Evolutionary conservation across 228 moss, liverwort and hornwort genomes (phyloP), one percentile per base, ranked within the genome.

Genomic region (Sphagnum magellanicum): DNA sequence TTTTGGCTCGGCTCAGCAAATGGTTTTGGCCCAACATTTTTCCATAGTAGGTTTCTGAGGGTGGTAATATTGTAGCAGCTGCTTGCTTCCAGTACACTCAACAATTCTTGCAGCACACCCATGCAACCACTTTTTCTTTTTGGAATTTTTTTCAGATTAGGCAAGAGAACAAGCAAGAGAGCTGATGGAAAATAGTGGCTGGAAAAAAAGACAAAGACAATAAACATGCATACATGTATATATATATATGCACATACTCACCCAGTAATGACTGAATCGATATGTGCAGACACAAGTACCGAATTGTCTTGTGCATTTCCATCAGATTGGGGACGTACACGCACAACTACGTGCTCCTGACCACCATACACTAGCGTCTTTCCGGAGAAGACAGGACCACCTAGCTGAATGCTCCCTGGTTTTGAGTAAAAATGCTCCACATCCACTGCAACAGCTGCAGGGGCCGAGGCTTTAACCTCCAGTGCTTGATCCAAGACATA

Each of bases 201-300:
- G 32, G 32, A 32, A 32, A 32, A 32, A 32, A 2, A 0, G 32
- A 32, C 1, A 32, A 32, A 32, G 32, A 32, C 32, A 32, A 2
- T 32, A 32, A 32, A 32, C 32, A 32, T 3, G 3, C 32, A 32
- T 3, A 32, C 32, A 32, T 32, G 3, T 32, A 32, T 32, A 32
- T 32, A 32, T 32, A 32, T 32, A 32, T 32, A 32, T 2, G n/a
- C 5, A 6, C 14, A 5, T 8, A 76, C 82, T 83, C 73, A 83
- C 81, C 90, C 81, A 51, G 92, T 93, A 47, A 87, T 72, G 48
- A 98, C 98, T 17, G 92, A 88, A 67, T 98, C 98, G 8, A 98
- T 73, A 68, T 98, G 98, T 4, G 98, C 89, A 64, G 98, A 98
- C 0, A 98, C 90, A 74, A 98, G 72, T 72, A 98, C 75, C 10